Evolutionary conservation across 371 early-diverging fungal genomes (phyloP).

Genomic region (Circinella minor): DNA sequence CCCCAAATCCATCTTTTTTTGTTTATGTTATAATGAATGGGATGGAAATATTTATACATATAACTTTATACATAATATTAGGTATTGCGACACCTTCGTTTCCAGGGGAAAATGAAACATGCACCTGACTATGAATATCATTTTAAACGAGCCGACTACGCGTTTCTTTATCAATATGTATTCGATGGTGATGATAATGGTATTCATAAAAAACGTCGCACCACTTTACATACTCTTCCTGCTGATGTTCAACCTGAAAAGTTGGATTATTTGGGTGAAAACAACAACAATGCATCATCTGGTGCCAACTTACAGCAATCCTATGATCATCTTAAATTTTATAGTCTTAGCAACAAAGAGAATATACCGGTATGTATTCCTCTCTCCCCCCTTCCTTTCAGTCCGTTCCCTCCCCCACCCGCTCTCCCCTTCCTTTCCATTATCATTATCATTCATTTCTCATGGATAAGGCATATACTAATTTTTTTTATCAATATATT

Average conservation of each 20-base stretch:
- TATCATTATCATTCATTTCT: too few relatives aligned
- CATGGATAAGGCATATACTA: too few relatives aligned
- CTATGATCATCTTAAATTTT: slow-evolving; percentile 6
- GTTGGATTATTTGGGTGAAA: slow-evolving; percentile 18
- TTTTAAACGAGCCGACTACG: slow-evolving; percentile 76
- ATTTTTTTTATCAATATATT: neutral
- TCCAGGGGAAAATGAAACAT: slow-evolving; percentile 41
- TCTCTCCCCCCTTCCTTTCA: neutral
- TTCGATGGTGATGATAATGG: slow-evolving; percentile 59
- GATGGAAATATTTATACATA: too few relatives aligned
- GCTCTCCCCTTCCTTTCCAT: too few relatives aligned
- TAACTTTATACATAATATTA: slow-evolving; percentile 13
- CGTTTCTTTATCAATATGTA: slow-evolving; percentile 85
- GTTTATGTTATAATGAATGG: too few relatives aligned
- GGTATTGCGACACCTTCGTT: slow-evolving; percentile 25
- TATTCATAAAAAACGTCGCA: neutral
- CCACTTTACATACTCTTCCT: slow-evolving; percentile 10
- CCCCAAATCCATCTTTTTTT: neutral
- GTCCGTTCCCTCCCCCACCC: too few relatives aligned
- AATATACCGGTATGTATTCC: slow-evolving; percentile 21
- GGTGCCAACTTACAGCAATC: neutral
- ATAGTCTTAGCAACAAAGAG: slow-evolving; percentile 17
- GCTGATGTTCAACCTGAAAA: slow-evolving; percentile 4
- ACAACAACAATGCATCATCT: slow-evolving; percentile 2
- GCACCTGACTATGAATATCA: slow-evolving; percentile 62